Conservation (phyloP, 2,329 filamentous ascomycete species). For the Alternaria arbusti region DNA sequence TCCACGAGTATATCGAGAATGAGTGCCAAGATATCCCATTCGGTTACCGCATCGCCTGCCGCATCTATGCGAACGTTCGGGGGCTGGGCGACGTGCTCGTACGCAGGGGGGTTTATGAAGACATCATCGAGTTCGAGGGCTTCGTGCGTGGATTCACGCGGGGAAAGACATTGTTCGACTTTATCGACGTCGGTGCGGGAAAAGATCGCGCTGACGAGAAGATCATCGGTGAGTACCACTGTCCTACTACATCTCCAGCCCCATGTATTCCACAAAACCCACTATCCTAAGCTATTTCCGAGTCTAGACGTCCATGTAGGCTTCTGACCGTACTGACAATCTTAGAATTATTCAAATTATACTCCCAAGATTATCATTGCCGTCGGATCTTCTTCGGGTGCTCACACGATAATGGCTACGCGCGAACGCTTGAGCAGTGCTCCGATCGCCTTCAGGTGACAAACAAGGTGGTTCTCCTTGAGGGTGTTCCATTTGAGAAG, state of each 20-base stretch:
- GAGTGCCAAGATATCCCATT: conserved; percentile 48
- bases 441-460: conserved; percentile 53
- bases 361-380: conserved; percentile 65
- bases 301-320: too few species aligned
- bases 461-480: conserved; percentile 61
- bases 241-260: too few species aligned
- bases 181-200: conserved; percentile 55
- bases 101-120: conserved; percentile 54
- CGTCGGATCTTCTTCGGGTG: conserved; percentile 67
- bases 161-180: conserved; percentile 53
- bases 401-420: conserved; percentile 63
- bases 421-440: conserved; percentile 59
- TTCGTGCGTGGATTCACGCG: conserved; percentile 64
- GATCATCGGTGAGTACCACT: conserved; percentile 53
- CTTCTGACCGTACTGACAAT: too few species aligned
- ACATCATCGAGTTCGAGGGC: conserved; percentile 53
- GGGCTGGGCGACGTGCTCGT: conserved; percentile 58
- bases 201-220: conserved; percentile 57
- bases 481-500: conserved; percentile 63
- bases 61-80: conserved; percentile 62
- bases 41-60: conserved; percentile 56
- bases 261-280: too few species aligned
- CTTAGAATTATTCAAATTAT: conserved; percentile 61
- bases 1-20: conserved; percentile 53
- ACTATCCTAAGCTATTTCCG: too few species aligned